Base-by-base conservation (phyloP, 2,329 filamentous ascomycete genomes). In the Phialophora macrospora region DNA sequence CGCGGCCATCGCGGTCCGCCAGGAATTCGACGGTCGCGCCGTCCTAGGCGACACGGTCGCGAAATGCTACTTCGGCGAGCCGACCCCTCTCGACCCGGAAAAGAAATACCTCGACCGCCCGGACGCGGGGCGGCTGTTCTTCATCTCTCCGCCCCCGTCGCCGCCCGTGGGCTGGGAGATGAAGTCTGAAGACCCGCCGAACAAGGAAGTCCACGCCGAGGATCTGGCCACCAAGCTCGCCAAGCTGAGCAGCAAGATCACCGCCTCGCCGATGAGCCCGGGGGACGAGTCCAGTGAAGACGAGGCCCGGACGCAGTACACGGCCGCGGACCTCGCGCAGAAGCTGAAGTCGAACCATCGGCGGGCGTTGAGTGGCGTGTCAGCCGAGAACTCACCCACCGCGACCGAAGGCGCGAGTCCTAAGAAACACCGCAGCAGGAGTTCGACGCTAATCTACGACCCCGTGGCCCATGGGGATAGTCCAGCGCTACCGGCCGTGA, bases 131-230 rank as follows among this genome's bases (percentile, higher is more conserved):
- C 88, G 87, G 73, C 78, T 88, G 52, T 88, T 89, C 81, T 89
- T 89, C 76, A 89, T 89, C 76, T 84, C 80, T 52, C 87, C 87
- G 59, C 87, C 87, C 12, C 87, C 87, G 0, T 83, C 80, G 65
- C 87, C 87, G 54, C 87, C 87, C 1, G 84, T 87, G 74, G 87
- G 87, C 55, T 89, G 87, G 87, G 84, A 86, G 74, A 81, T 86
- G 78, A 81, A 82, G 66, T 81, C 84, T 63, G 87, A 89, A 73
- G 87, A 86, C 28, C 84, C 87, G 11, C 87, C 87, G 5, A 89
- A 89, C 76, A 88, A 86, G 75, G 83, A 88, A 64, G 86, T 88
- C 8, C 86, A 88, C 72, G 85, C 87, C 0, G 82, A 84, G 62
- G 87, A 89, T 73, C 78, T 89, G 48, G 85, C 84, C 0, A 74